A percentile compares a stretch with the other conserved stretches of the same genome.
These are phyloP conservation scores for Blepharisma japonicum DNA, from an alignment of 73 alveolate species.

Conservation along the genomic window DNA sequence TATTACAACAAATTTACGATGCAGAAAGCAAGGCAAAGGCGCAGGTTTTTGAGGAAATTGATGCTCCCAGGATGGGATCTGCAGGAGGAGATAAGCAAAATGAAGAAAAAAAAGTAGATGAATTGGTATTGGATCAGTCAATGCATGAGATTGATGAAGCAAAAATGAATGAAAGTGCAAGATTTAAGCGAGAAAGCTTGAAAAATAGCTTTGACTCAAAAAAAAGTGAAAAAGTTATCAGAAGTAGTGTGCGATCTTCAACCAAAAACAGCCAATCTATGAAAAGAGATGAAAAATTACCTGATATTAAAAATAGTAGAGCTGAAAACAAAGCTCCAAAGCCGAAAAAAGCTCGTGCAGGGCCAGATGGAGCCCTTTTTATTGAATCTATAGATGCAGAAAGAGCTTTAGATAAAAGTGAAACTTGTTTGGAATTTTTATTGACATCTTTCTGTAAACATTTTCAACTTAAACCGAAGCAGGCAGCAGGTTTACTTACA, in stretches of 20 bases:
- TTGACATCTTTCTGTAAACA: slow-evolving; percentile 55
- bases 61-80: too few relatives aligned
- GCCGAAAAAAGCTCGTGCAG: not conserved
- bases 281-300: not conserved
- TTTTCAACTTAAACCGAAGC: slow-evolving; percentile 59
- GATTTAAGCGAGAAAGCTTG: not conserved
- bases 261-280: not conserved
- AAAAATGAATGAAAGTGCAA: not conserved
- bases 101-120: not conserved
- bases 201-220: not conserved
- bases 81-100: slow-evolving; percentile 1
- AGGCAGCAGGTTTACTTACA: slow-evolving; percentile 74
- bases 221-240: not conserved
- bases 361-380: slow-evolving; percentile 40
- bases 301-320: not conserved
- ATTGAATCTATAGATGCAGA: slow-evolving; percentile 25
- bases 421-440: slow-evolving; percentile 53
- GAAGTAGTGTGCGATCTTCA: too few relatives aligned
- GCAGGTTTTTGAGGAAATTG: not conserved
- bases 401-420: slow-evolving; percentile 50
- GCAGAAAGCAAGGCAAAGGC: slow-evolving; percentile 6
- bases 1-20: slow-evolving; percentile 2
- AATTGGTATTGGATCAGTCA: too few relatives aligned
- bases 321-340: not conserved
- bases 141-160: too few relatives aligned